Percentiles rank a stretch among this genome's conserved stretches.
Conservation (phyloP, 306 rosid species). For the Carpinus fangiana region DNA sequence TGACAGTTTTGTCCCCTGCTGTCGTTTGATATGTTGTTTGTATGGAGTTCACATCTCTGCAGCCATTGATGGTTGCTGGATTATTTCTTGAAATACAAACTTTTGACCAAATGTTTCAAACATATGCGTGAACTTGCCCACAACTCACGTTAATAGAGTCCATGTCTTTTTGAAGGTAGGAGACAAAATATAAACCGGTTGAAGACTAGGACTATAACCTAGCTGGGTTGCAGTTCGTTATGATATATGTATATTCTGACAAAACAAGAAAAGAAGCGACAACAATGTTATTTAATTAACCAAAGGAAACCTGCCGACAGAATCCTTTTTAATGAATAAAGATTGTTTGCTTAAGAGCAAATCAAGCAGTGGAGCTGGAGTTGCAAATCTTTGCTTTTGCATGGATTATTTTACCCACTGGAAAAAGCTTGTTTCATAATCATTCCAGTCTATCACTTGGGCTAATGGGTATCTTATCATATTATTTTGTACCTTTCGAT, state of each 20-base stretch:
- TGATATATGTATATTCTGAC: neutral
- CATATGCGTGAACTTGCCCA: no score
- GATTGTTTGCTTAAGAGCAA: neutral
- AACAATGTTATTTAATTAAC: neutral
- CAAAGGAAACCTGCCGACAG: neutral
- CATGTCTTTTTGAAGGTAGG: no score
- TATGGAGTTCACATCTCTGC: neutral
- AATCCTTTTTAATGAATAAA: neutral
- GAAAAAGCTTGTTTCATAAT: neutral
- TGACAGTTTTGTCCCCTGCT: no score
- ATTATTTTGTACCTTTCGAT: neutral
- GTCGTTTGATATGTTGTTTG: no score
- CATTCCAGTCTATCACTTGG: neutral
- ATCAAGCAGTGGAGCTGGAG: neutral
- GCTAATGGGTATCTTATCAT: slow-evolving; percentile 2
- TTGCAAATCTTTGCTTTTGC: neutral
- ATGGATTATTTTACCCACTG: neutral
- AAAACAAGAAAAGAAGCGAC: neutral
- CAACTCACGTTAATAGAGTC: no score
- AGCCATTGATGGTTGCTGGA: neutral
- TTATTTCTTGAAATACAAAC: neutral
- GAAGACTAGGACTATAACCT: no score
- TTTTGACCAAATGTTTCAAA: neutral
- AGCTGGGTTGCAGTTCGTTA: no score
- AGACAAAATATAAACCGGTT: no score